Base-by-base conservation (phyloP, 192 early-diverging fungal genomes). In the Dispira simplex region DNA sequence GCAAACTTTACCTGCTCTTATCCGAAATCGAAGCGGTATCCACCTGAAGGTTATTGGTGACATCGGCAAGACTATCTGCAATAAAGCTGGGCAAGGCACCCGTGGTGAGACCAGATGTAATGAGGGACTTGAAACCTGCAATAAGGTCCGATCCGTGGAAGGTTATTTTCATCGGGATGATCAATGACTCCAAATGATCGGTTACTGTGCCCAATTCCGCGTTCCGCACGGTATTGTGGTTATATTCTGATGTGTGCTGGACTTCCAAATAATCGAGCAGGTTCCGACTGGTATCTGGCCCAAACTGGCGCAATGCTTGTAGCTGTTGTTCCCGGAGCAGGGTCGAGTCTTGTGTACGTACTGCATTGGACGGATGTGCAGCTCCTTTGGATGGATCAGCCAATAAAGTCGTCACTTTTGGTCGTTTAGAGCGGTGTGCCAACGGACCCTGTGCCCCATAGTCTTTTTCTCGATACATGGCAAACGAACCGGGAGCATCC, bases 61-160 rank as follows among this genome's bases (percentile, higher is more conserved):
- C 49, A 51, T 18, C 23, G 8, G 23, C 49, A 18, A 51, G 16
- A 23, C n/a, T 20, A 20, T 57, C 21, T 1, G 21, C 3, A 23
- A 57, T 23, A 57, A 57, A 57, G 20, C 10, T 20, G 25, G 55
- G 55, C 26, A 57, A 57, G 55, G 25, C n/a, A 27, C 26, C 55
- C 3, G 20, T 57, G 55, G 27, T 27, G n/a, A 57, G 13, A 14
- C 55, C 55, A 16, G 12, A 26, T 14, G 16, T 26, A 20, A 27
- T 25, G n/a, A 57, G 55, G n/a, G n/a, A 14, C 10, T 57, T 57
- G 13, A 57, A 57, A 27, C 55, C 55, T 27, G 20, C 21, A 28
- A 60, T 43, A n/a, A 60, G 39, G 14, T 44, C 39, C 39, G 58
- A 18, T 43, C 58, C 58, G 32, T 3, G 39, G 39, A 60, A 43